These are phyloP conservation scores for Cordyceps militaris DNA, from an alignment of 2,329 filamentous ascomycete species.

Conservation along the genomic window DNA sequence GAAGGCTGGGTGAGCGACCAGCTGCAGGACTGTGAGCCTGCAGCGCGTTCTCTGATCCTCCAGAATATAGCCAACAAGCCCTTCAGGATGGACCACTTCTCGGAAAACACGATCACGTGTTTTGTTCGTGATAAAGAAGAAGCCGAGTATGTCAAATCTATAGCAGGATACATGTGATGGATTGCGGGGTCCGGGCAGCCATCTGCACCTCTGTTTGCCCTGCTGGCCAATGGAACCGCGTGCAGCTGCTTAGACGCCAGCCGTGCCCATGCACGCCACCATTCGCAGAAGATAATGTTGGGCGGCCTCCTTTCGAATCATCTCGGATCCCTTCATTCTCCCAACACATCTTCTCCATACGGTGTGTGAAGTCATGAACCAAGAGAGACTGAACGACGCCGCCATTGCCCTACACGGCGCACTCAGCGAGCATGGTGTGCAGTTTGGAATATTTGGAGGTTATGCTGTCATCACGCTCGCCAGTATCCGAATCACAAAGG, in stretches of 20 bases:
- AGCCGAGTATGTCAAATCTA: conserved; percentile 13
- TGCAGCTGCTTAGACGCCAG: background rate
- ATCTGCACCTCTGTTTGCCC: background rate
- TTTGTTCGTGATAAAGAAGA: conserved; percentile 19
- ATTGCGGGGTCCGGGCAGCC: background rate
- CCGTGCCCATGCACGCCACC: background rate
- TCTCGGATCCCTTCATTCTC: background rate
- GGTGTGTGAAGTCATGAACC: conserved; percentile 2
- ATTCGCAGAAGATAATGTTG: conserved; percentile 4
- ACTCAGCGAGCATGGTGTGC: conserved; percentile 3
- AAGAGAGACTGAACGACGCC: conserved; percentile 11
- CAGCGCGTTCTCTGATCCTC: background rate
- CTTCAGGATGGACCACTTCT: conserved; percentile 19
- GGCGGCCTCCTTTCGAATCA: background rate
- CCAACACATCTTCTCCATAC: background rate
- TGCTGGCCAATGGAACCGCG: background rate
- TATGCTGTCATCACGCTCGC: background rate
- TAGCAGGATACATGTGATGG: conserved; percentile 17
- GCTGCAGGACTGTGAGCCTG: conserved; percentile 7
- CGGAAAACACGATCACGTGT: conserved; percentile 20
- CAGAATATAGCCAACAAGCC: conserved; percentile 15
- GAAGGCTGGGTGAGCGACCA: conserved; percentile 17
- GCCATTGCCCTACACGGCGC: conserved; percentile 10
- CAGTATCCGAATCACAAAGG: conserved; percentile 5
- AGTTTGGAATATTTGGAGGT: conserved; percentile 3